Conservation (phyloP, 306 rosid species). For the Vigna mungo region DNA sequence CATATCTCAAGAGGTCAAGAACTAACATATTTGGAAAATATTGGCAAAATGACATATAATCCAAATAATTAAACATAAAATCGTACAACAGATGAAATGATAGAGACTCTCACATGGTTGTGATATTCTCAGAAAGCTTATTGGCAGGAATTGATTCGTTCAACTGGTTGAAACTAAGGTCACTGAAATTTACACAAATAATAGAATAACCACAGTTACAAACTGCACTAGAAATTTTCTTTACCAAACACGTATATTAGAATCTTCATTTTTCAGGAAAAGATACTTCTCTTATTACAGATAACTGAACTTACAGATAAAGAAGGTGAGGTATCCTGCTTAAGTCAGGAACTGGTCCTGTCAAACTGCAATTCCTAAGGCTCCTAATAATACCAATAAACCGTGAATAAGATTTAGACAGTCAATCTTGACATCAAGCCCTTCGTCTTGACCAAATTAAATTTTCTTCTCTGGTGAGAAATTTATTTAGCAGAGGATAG, state of each 20-base stretch:
- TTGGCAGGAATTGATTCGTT: slow-evolving; percentile 70
- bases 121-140: slow-evolving; percentile 68
- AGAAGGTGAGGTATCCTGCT: slow-evolving; percentile 63
- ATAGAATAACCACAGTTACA: slow-evolving; percentile 37
- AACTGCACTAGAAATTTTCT: slow-evolving; percentile 17
- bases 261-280: slow-evolving; percentile 19
- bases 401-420: slow-evolving; percentile 41
- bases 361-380: slow-evolving; percentile 83
- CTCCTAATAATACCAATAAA: slow-evolving; percentile 65
- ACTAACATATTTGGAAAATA: neutral
- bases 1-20: slow-evolving; percentile 31
- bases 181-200: slow-evolving; percentile 63
- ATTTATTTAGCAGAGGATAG: slow-evolving; percentile 11
- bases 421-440: slow-evolving; percentile 20
- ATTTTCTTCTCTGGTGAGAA: slow-evolving; percentile 4
- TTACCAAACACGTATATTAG: slow-evolving; percentile 12
- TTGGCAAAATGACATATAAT: slow-evolving; percentile 11
- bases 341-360: slow-evolving; percentile 88
- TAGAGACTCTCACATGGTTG: slow-evolving; percentile 79
- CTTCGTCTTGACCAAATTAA: slow-evolving; percentile 23
- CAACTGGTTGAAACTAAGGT: slow-evolving; percentile 80
- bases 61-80: slow-evolving; percentile 32
- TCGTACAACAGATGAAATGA: slow-evolving; percentile 29
- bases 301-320: slow-evolving; percentile 71
- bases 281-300: slow-evolving; percentile 24